Base-by-base conservation (phyloP, 805 yeast species). In the Yamadazyma ubonensis region DNA sequence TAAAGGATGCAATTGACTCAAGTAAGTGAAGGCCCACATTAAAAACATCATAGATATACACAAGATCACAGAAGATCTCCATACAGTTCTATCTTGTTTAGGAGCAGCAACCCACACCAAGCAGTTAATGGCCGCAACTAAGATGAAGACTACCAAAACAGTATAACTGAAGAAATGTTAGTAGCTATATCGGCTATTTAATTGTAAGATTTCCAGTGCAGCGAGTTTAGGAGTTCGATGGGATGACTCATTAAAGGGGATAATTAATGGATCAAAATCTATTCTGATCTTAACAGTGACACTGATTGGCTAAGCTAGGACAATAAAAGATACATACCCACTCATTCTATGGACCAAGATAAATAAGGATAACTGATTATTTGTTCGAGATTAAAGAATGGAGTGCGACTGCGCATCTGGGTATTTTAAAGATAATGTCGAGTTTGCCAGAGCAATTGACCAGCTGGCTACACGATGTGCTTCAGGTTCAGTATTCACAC, bases 11-110 rank as follows among this genome's bases (percentile, higher is more conserved):
- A 90, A 70, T 60, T 90, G 97, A 42, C 80, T 74, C 49, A 89
- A 70, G 58, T 88, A 89, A 6, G 97, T 89, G 54, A 89, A 81
- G 22, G 96, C 97, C 95, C 95, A 86, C 90, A 86, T 82, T 56
- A 86, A 69, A 60, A 75, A 86, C 67, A 86, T 81, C 90, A 86
- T 81, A 16, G 87, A 75, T 51, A 86, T 60, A 6, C 86, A 75
- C 47, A 86, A 69, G 36, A 81, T 78, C 29, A 70, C 57, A 63
- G 81, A 66, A 2, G 73, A 67, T 45, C 73, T 59, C 64, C 65
- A 68, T 22, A 66, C 73, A 6, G 72, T 68, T 44, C 58, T 55
- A 59, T 88, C 85, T 52, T 82, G 76, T 63, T 83, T 83, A 33
- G 97, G 96, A 6, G 96, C 95, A 61, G 79, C 71, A 38, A 74